phyloP scores from a whole-genome alignment of 495 filamentous ascomycete genomes.

The Trichoderma erinaceum region DNA sequence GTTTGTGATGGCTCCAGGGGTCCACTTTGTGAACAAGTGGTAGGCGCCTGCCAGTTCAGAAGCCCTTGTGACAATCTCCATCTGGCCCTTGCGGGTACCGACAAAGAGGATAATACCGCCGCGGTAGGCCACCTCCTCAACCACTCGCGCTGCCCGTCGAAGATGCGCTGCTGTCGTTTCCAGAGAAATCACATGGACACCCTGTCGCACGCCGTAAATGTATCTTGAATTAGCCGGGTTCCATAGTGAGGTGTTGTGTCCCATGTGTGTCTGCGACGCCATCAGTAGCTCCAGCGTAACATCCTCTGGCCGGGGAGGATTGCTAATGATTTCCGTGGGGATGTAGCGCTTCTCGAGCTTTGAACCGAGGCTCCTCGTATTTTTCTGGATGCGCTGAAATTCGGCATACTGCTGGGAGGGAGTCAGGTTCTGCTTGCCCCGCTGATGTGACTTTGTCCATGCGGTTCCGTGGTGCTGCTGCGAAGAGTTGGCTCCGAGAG shows the following conservation, averaged over 20 bases:
- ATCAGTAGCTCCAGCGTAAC: constrained; percentile 88
- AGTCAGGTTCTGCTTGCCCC: not conserved
- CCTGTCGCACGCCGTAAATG: constrained; percentile 85
- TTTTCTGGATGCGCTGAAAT: constrained; percentile 8
- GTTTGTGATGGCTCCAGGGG: constrained; percentile 87
- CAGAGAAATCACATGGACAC: constrained; percentile 88
- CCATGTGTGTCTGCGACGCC: constrained; percentile 84
- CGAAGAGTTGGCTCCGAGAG: constrained; percentile 9
- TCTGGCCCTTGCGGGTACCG: constrained; percentile 75
- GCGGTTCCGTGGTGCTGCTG: constrained; percentile 10
- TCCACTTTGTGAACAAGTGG: constrained; percentile 93
- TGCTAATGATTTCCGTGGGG: constrained; percentile 56
- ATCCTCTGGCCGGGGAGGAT: constrained; percentile 70
- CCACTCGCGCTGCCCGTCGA: constrained; percentile 80
- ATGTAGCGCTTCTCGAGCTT: constrained; percentile 53
- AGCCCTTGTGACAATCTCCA: constrained; percentile 68
- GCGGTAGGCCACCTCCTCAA: constrained; percentile 74
- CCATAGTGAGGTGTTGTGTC: constrained; percentile 88
- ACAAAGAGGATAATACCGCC: constrained; percentile 88
- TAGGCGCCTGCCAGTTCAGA: constrained; percentile 71
- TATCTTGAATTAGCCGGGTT: constrained; percentile 92
- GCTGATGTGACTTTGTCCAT: constrained; percentile 5
- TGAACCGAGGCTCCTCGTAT: constrained; percentile 48
- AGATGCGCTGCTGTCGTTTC: constrained; percentile 83
- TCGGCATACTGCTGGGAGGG: constrained; percentile 15